Percentiles rank a stretch among this genome's conserved stretches.
phyloP scores from a whole-genome alignment of 306 rosid species.

The Citrullus colocynthis region DNA sequence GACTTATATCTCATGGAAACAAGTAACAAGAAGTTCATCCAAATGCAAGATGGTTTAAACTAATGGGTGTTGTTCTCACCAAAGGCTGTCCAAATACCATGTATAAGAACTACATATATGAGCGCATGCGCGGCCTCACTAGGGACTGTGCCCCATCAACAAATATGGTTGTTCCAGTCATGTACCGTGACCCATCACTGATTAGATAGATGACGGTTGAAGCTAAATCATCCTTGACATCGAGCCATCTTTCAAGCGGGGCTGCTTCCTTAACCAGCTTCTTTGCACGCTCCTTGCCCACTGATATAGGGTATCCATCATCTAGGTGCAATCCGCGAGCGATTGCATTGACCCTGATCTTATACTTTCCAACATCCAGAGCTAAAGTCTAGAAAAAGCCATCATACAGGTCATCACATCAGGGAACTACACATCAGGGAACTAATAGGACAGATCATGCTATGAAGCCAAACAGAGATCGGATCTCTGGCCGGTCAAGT shows the following conservation, averaged over 20 bases:
- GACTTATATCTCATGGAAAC: neutral
- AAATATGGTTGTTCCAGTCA: constrained; percentile 86
- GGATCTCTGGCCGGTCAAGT: neutral
- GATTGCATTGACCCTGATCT: constrained; percentile 39
- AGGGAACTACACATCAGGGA: neutral
- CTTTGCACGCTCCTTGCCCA: constrained; percentile 47
- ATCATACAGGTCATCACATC: neutral
- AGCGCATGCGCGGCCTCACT: constrained; percentile 73
- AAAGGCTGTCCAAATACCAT: neutral
- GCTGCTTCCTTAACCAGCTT: constrained; percentile 28
- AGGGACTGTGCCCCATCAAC: constrained; percentile 90
- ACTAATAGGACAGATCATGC: neutral
- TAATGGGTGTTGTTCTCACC: neutral
- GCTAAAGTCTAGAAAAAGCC: constrained; percentile 25
- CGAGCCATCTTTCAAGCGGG: constrained; percentile 58
- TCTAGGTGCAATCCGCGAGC: constrained; percentile 67
- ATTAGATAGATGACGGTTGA: constrained; percentile 65
- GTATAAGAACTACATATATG: constrained; percentile 50
- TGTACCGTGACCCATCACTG: constrained; percentile 62
- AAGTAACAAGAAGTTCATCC: neutral
- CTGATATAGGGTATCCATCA: constrained; percentile 50
- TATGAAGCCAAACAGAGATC: neutral
- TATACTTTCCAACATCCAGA: constrained; percentile 36
- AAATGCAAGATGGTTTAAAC: neutral
- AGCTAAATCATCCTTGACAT: constrained; percentile 47